A percentile compares a stretch with the other conserved stretches of the same genome.
Evolutionary conservation across 2,329 filamentous ascomycete genomes (phyloP).

Genomic region (Aspergillus transmontanensis): DNA sequence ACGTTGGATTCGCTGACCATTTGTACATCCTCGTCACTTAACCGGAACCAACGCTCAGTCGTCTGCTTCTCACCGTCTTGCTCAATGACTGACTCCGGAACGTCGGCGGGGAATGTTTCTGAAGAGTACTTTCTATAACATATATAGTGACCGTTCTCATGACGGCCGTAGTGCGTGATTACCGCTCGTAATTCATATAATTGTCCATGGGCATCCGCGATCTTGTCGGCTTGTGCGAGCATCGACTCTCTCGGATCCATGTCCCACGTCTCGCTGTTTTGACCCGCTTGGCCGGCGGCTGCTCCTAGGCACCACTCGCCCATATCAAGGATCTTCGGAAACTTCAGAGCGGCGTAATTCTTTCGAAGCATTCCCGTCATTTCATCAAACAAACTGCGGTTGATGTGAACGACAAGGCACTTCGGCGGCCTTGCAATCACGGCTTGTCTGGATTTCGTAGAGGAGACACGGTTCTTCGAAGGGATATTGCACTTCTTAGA

Average conservation of each 20-base stretch:
- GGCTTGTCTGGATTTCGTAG: slow-evolving; percentile 87
- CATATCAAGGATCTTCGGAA: slow-evolving; percentile 74
- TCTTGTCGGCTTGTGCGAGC: slow-evolving; percentile 64
- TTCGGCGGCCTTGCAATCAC: slow-evolving; percentile 81
- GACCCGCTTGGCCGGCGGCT: slow-evolving; percentile 30
- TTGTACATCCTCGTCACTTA: slow-evolving; percentile 86
- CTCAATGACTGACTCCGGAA: slow-evolving; percentile 35
- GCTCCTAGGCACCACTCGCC: slow-evolving; percentile 83
- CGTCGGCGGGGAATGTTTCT: slow-evolving; percentile 35
- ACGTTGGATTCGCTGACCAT: slow-evolving; percentile 73
- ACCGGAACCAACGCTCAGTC: slow-evolving; percentile 75
- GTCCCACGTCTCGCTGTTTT: slow-evolving; percentile 67
- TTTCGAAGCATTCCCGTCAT: slow-evolving; percentile 77
- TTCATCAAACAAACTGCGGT: slow-evolving; percentile 89
- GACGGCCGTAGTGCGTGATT: slow-evolving; percentile 84
- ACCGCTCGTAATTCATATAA: slow-evolving; percentile 80
- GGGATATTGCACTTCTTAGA: slow-evolving; percentile 66
- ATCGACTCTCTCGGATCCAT: slow-evolving; percentile 71
- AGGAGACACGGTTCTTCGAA: slow-evolving; percentile 68
- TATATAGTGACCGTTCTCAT: slow-evolving; percentile 95
- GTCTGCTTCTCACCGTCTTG: slow-evolving; percentile 37
- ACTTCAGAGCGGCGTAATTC: slow-evolving; percentile 77
- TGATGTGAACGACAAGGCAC: slow-evolving; percentile 83
- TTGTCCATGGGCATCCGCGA: slow-evolving; percentile 49
- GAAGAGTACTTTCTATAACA: slow-evolving; percentile 76